These are phyloP conservation scores for Basidiobolus meristosporus DNA, from an alignment of 371 early-diverging fungal genomes.

Conservation along the genomic window DNA sequence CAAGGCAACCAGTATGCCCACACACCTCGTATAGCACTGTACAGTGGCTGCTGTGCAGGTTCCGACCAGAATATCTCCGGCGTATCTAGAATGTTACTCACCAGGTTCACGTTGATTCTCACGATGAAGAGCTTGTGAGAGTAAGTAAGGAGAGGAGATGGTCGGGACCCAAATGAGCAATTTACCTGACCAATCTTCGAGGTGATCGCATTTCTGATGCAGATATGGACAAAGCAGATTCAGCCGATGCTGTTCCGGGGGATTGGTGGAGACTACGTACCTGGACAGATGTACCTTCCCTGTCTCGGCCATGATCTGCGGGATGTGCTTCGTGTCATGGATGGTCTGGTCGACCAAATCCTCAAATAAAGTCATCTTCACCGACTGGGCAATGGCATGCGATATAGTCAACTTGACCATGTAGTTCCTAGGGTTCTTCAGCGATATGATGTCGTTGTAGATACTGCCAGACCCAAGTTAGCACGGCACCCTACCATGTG, in stretches of 20 bases:
- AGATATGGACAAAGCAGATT: no score
- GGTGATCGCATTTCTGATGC: slow-evolving; percentile 32
- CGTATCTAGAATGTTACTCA: slow-evolving; percentile 62
- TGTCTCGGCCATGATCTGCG: slow-evolving; percentile 60
- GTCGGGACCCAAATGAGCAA: no score
- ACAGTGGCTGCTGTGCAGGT: slow-evolving; percentile 59
- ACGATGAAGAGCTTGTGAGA: slow-evolving; percentile 67
- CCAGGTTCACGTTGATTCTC: slow-evolving; percentile 80
- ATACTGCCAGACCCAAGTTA: no score
- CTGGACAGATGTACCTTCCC: slow-evolving; percentile 62
- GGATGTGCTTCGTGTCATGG: slow-evolving; percentile 70
- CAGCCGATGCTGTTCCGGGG: no score
- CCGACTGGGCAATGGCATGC: slow-evolving; percentile 73
- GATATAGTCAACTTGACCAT: slow-evolving; percentile 73
- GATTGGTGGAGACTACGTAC: no score
- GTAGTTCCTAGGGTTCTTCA: slow-evolving; percentile 49
- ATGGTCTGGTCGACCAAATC: slow-evolving; percentile 65
- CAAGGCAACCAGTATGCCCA: no score
- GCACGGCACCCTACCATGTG: no score
- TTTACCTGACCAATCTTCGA: slow-evolving; percentile 43
- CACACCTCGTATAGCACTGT: slow-evolving; percentile 39
- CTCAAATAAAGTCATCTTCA: slow-evolving; percentile 68
- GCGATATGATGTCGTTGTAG: slow-evolving; percentile 34
- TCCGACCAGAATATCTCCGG: slow-evolving; percentile 83
- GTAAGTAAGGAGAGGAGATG: no score